Conservation (phyloP, 1,284 basidiomycete genomes). For the Malassezia nana region DNA sequence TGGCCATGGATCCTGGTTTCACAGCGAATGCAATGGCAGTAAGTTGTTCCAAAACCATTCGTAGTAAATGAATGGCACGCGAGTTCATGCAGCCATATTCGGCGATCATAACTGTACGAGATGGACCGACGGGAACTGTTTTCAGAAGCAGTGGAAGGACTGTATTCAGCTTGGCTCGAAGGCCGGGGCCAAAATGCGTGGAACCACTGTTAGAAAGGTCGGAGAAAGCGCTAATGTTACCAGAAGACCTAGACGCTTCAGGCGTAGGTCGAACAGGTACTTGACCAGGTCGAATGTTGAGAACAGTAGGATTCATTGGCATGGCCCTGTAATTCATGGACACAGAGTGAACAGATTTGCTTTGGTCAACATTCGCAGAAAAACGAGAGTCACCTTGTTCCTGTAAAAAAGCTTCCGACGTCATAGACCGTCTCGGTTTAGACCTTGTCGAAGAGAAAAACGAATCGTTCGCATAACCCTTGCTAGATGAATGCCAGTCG, state of each 20-base stretch:
- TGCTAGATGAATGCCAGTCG: neutral
- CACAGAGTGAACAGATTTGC: neutral
- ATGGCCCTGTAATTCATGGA: neutral
- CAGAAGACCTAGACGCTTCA: neutral
- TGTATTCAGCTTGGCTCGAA: slow-evolving; percentile 39
- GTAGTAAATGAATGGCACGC: slow-evolving; percentile 43
- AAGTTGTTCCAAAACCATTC: slow-evolving; percentile 39
- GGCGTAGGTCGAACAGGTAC: neutral
- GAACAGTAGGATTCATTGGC: neutral
- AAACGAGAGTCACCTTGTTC: neutral
- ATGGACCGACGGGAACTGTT: slow-evolving; percentile 28
- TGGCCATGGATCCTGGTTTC: slow-evolving; percentile 17
- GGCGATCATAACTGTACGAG: slow-evolving; percentile 38
- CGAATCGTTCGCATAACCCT: neutral
- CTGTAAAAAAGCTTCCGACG: neutral
- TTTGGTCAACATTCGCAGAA: neutral
- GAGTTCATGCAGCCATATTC: slow-evolving; percentile 49
- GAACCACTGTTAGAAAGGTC: neutral
- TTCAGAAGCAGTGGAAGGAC: slow-evolving; percentile 34
- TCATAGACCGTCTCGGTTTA: neutral
- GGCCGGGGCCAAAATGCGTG: slow-evolving; percentile 41
- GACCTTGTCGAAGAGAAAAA: neutral
- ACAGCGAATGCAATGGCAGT: slow-evolving; percentile 16
- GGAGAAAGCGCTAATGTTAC: neutral
- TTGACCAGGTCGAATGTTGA: neutral